phyloP scores from a whole-genome alignment of 768 basidiomycete species.

The Panellus pusillus region DNA sequence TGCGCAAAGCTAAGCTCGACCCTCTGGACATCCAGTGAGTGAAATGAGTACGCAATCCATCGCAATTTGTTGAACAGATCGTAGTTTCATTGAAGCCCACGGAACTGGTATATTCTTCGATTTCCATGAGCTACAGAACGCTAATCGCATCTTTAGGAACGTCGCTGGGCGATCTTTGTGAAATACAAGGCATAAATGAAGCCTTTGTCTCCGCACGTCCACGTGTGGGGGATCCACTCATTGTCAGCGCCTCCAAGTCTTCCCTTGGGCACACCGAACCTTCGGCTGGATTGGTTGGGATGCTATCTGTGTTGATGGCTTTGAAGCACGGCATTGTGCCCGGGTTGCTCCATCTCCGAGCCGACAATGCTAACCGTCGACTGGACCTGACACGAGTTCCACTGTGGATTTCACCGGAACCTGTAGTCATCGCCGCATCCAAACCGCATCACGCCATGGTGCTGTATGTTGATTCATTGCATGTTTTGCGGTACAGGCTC shows the following conservation, averaged over 20 bases:
- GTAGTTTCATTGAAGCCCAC: constrained; percentile 13
- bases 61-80: background rate
- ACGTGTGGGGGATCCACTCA: background rate
- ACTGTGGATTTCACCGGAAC: constrained; percentile 1
- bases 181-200: constrained; percentile 20
- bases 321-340: constrained; percentile 11
- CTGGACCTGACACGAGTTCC: constrained; percentile 8
- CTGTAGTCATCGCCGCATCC: background rate
- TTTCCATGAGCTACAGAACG: too few relatives aligned
- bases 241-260: constrained; percentile 12
- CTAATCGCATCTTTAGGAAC: too few relatives aligned
- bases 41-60: background rate
- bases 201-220: constrained; percentile 2
- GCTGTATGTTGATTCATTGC: constrained; percentile 4
- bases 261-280: constrained; percentile 17
- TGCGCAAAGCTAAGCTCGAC: constrained; percentile 9
- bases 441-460: constrained; percentile 3
- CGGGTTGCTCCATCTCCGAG: constrained; percentile 11
- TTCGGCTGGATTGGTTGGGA: constrained; percentile 17
- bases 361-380: constrained; percentile 2
- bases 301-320: constrained; percentile 3
- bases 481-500: background rate
- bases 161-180: constrained; percentile 16
- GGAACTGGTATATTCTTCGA: too few relatives aligned
- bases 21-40: constrained; percentile 11